Evolutionary conservation across 768 basidiomycete species (phyloP).

Genomic region (Tulasnella sp.): DNA sequence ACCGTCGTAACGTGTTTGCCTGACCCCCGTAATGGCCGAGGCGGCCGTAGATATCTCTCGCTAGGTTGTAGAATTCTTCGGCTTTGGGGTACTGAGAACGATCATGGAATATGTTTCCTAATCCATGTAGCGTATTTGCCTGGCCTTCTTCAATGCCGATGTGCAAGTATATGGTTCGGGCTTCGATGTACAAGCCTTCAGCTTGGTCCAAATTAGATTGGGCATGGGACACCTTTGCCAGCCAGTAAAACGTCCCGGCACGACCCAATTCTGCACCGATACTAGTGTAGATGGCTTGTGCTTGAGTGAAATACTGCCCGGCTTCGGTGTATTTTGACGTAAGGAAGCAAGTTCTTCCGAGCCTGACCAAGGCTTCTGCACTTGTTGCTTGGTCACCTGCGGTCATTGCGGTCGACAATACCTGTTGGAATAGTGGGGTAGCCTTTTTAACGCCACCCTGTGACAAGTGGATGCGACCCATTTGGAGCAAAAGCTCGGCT

Average conservation of each 20-base stretch:
- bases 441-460: background rate
- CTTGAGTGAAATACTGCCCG: background rate
- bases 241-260: background rate
- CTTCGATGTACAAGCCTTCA: background rate
- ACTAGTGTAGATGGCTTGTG: background rate
- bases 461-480: background rate
- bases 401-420: background rate
- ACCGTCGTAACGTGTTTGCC: background rate
- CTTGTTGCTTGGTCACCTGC: background rate
- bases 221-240: background rate
- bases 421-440: background rate
- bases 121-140: background rate
- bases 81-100: background rate
- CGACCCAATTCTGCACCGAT: background rate
- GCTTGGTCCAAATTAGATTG: background rate
- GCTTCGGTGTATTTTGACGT: background rate
- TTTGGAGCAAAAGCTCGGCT: background rate
- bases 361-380: background rate
- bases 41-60: background rate
- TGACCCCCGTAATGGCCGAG: background rate
- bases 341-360: background rate
- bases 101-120: background rate
- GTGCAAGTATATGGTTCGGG: background rate
- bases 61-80: background rate
- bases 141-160: background rate